Evolutionary conservation across 2,329 filamentous ascomycete genomes (phyloP).

Genomic region (Hypoxylon sp.): DNA sequence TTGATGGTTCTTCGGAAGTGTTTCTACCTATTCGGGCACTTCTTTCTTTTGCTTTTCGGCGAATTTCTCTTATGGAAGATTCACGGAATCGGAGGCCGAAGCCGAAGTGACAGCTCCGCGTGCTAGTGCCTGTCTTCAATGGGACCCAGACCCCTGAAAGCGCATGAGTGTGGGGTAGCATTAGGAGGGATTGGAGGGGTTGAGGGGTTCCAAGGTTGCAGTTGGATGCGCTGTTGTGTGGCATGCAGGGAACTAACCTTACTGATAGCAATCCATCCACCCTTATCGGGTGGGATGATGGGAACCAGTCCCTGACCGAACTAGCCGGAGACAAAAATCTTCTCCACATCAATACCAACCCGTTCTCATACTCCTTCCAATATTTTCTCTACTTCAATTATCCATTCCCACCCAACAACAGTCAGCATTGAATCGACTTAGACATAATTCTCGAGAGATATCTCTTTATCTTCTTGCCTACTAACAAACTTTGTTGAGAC

Average conservation of each 20-base stretch:
- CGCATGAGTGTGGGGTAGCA: neutral
- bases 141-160: neutral
- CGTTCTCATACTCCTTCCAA: slow-evolving; percentile 7
- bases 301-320: slow-evolving; percentile 10
- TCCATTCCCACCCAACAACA: slow-evolving; percentile 17
- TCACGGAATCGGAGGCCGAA: slow-evolving; percentile 14
- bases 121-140: neutral
- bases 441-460: slow-evolving; percentile 4
- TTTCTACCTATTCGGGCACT: neutral
- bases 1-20: slow-evolving; percentile 3
- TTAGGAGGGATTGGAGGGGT: slow-evolving; percentile 1
- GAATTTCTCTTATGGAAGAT: slow-evolving; percentile 1
- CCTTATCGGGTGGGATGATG: slow-evolving; percentile 4
- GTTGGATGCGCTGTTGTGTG: neutral
- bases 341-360: slow-evolving; percentile 23
- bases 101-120: slow-evolving; percentile 3
- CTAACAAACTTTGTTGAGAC: slow-evolving; percentile 22
- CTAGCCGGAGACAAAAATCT: slow-evolving; percentile 23
- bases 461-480: slow-evolving; percentile 1
- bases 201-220: no score
- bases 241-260: neutral
- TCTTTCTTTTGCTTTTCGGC: slow-evolving; percentile 2
- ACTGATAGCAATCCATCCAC: neutral
- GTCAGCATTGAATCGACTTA: slow-evolving; percentile 20
- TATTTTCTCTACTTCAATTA: slow-evolving; percentile 32